A percentile compares a stretch with the other conserved stretches of the same genome.
phyloP scores from a whole-genome alignment of 768 basidiomycete genomes.

The Leccinum variicolor region DNA sequence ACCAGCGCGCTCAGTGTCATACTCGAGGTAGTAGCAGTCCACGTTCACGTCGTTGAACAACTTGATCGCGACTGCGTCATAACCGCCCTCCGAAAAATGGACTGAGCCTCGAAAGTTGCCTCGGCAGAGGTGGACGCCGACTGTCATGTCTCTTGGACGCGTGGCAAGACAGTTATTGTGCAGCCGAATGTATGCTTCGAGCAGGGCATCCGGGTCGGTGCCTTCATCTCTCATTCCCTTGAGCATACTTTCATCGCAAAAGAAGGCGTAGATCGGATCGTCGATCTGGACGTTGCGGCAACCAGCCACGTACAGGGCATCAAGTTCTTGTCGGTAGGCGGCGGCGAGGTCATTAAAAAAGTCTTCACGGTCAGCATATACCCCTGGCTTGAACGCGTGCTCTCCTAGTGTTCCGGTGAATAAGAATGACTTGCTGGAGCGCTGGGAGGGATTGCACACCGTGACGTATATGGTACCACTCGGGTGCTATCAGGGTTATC shows the following conservation, averaged over 20 bases:
- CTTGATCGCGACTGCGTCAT: slow-evolving; percentile 38
- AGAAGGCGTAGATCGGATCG: background rate
- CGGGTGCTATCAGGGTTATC: slow-evolving; percentile 66
- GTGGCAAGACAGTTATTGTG: background rate
- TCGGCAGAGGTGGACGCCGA: slow-evolving; percentile 45
- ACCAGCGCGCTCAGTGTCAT: background rate
- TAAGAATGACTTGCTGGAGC: background rate
- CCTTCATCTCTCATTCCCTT: background rate
- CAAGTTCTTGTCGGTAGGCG: background rate
- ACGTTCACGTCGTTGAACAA: slow-evolving; percentile 38
- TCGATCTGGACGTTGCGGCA: background rate
- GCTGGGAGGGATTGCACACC: slow-evolving; percentile 34
- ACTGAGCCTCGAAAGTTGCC: slow-evolving; percentile 32
- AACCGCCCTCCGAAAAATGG: slow-evolving; percentile 29
- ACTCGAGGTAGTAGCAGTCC: background rate
- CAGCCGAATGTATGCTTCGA: background rate
- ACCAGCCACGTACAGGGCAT: background rate
- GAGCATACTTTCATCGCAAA: background rate
- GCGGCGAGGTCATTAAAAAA: slow-evolving; percentile 38
- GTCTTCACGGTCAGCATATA: slow-evolving; percentile 30
- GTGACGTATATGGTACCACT: slow-evolving; percentile 69
- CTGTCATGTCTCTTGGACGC: slow-evolving; percentile 14
- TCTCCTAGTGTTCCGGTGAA: background rate
- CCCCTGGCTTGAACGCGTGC: background rate
- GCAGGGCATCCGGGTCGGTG: background rate